phyloP scores from a whole-genome alignment of 306 rosid genomes.

The Dalbergia oliveri region DNA sequence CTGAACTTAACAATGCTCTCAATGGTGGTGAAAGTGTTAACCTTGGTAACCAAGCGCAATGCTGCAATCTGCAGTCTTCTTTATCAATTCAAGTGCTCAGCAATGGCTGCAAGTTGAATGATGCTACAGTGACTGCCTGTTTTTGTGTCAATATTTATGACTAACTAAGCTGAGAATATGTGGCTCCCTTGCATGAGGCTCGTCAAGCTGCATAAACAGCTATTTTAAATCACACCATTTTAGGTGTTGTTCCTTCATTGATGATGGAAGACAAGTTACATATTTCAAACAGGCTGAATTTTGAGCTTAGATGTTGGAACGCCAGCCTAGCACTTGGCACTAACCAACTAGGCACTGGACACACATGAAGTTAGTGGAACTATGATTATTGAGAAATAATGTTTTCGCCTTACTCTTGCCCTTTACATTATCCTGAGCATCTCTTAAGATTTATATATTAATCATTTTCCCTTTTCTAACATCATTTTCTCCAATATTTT shows the following conservation, averaged over 20 bases:
- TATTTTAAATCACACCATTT: neutral
- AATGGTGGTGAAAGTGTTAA: neutral
- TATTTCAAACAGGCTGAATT: too few species aligned
- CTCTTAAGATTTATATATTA: too few species aligned
- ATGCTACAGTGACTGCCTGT: slow-evolving; percentile 34
- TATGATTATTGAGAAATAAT: too few species aligned
- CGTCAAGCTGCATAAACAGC: neutral
- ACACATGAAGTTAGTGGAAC: too few species aligned
- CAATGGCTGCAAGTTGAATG: slow-evolving; percentile 31
- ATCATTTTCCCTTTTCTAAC: too few species aligned
- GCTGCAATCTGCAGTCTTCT: neutral
- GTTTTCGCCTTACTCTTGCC: neutral
- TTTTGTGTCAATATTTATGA: neutral
- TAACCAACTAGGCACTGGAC: too few species aligned
- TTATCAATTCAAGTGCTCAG: neutral
- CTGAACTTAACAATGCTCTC: slow-evolving; percentile 33
- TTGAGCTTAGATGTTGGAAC: too few species aligned
- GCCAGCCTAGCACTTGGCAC: too few species aligned
- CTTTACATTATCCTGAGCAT: too few species aligned
- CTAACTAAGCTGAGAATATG: neutral
- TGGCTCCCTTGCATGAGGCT: neutral
- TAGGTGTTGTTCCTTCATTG: neutral
- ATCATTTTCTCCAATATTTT: too few species aligned
- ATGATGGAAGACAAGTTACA: too few species aligned
- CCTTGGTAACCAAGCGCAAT: neutral